Evolutionary conservation across 1,139 yeast species (phyloP).

Genomic region (Petasospora rhodanensis): DNA sequence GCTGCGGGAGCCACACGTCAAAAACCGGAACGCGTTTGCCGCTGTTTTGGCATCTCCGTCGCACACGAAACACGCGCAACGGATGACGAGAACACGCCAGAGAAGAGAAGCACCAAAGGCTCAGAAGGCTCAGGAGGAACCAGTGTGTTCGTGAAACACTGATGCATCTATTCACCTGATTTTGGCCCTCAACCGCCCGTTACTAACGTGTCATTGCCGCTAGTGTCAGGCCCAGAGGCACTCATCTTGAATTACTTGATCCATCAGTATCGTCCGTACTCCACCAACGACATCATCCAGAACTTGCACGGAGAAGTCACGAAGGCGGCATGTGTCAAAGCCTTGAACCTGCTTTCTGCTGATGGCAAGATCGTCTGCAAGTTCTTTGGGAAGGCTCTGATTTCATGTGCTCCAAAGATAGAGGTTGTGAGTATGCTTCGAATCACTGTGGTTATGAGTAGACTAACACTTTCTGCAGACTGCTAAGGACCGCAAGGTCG

Average conservation of each 20-base stretch:
- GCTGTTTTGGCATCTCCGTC: too few species aligned
- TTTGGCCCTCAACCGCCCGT: background rate
- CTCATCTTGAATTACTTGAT: slow-evolving; percentile 30
- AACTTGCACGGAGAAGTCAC: slow-evolving; percentile 33
- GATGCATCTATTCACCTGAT: background rate
- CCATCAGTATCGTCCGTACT: slow-evolving; percentile 37
- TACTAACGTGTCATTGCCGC: slow-evolving; percentile 1
- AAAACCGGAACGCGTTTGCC: too few species aligned
- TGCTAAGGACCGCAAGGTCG: slow-evolving; percentile 1
- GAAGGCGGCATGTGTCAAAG: slow-evolving; percentile 28
- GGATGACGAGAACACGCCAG: too few species aligned
- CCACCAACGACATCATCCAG: slow-evolving; percentile 33
- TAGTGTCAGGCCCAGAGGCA: slow-evolving; percentile 5
- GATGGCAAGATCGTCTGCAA: slow-evolving; percentile 29
- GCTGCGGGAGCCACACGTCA: too few species aligned
- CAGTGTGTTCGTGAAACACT: too few species aligned
- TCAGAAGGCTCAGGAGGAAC: too few species aligned
- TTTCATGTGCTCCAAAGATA: slow-evolving; percentile 32
- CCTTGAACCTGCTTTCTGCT: slow-evolving; percentile 28
- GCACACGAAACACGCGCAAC: too few species aligned
- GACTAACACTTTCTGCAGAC: slow-evolving; percentile 3
- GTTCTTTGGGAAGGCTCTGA: slow-evolving; percentile 31
- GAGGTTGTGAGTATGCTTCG: slow-evolving; percentile 12
- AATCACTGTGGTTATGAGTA: too few species aligned
- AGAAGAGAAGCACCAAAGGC: too few species aligned